phyloP scores from a whole-genome alignment of 306 rosid genomes.

The Vigna mungo region DNA sequence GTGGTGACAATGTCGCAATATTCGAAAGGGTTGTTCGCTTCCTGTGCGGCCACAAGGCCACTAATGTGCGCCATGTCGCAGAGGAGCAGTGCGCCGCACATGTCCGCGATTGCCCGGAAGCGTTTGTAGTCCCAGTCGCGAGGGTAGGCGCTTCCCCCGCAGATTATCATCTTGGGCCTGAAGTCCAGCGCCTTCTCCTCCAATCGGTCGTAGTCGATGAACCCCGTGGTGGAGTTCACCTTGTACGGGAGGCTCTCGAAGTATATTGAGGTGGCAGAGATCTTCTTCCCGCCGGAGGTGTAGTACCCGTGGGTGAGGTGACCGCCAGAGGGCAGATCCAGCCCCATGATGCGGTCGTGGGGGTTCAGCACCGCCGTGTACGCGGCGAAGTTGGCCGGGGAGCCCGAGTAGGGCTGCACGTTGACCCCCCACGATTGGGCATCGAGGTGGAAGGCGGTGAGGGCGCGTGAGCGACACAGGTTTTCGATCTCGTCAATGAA shows the following conservation, averaged over 20 bases:
- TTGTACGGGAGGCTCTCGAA: conserved; percentile 95
- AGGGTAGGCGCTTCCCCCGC: conserved; percentile 96
- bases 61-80: conserved; percentile 97
- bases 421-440: conserved; percentile 81
- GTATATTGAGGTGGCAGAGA: conserved; percentile 95
- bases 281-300: conserved; percentile 95
- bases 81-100: conserved; percentile 86
- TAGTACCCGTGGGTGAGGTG: conserved; percentile 94
- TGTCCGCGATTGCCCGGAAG: conserved; percentile 76
- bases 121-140: conserved; percentile 89
- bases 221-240: conserved; percentile 71
- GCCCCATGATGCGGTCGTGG: conserved; percentile 96
- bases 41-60: conserved; percentile 97
- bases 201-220: conserved; percentile 77
- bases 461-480: conserved; percentile 87
- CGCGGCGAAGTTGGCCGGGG: conserved; percentile 96
- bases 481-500: conserved; percentile 93
- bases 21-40: conserved; percentile 86
- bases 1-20: conserved; percentile 92
- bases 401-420: conserved; percentile 95
- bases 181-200: conserved; percentile 98
- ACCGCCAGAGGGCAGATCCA: conserved; percentile 98
- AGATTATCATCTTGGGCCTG: conserved; percentile 84
- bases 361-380: conserved; percentile 93
- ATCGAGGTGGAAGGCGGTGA: conserved; percentile 69